Evolutionary conservation across 164 flowering plant genomes (phyloP).

Genomic region (Magnolia kwangsiensis): DNA sequence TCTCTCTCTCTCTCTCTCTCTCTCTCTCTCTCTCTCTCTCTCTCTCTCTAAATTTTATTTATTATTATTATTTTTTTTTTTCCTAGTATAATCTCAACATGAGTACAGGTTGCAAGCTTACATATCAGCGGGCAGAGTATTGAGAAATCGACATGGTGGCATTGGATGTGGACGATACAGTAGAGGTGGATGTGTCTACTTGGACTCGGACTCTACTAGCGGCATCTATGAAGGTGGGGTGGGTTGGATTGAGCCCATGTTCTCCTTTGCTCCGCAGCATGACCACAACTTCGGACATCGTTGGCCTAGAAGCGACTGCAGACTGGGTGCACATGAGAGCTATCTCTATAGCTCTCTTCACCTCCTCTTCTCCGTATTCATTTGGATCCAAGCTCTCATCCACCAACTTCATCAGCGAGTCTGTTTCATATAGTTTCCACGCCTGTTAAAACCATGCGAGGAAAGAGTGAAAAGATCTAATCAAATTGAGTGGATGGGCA

Average conservation of each 20-base stretch:
- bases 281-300: conserved; percentile 47
- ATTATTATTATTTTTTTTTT: too few relatives aligned
- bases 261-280: conserved; percentile 23
- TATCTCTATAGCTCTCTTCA: conserved; percentile 35
- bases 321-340: conserved; percentile 51
- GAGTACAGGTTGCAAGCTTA: too few relatives aligned
- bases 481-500: neutral
- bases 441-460: neutral
- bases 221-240: conserved; percentile 30
- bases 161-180: conserved; percentile 3
- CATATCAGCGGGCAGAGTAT: conserved; percentile 6
- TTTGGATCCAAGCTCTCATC: conserved; percentile 33
- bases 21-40: too few relatives aligned
- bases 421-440: conserved; percentile 42
- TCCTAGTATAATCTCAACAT: too few relatives aligned
- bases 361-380: conserved; percentile 26
- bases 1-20: too few relatives aligned
- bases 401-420: conserved; percentile 27
- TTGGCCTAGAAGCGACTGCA: conserved; percentile 33
- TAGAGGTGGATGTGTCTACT: conserved; percentile 1
- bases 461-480: neutral
- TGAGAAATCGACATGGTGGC: conserved; percentile 10
- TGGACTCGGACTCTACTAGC: neutral
- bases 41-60: too few relatives aligned
- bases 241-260: conserved; percentile 12